Base-by-base conservation (phyloP, 352 stramenopile species). In the Phytophthora tubulina region DNA sequence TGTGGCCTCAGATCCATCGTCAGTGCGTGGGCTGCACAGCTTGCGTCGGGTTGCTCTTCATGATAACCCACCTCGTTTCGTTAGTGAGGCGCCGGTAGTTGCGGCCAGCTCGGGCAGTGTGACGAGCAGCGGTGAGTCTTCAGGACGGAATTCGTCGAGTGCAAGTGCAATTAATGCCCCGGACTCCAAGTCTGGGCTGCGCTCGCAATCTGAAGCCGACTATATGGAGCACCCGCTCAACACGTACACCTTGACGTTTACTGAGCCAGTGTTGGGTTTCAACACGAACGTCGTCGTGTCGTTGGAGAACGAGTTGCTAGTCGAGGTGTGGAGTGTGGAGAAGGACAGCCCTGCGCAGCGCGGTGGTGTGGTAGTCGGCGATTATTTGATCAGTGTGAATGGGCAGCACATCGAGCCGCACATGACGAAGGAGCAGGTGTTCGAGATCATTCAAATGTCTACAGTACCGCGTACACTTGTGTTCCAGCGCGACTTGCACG, bases 231-330 rank as follows among this genome's bases (percentile, higher is more conserved):
- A 74, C 6, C 65, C 66, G 41, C 54, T 82, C 27, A 87, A 88
- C 45, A 80, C 80, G 51, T 93, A 84, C 66, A 80, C 77, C 11
- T 74, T 92, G 54, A 89, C 86, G n/a, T 94, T 92, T 62, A 80
- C 73, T 3, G 82, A 92, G 41, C 42, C 57, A 32, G 78, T 82
- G 31, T 55, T 90, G 35, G 86, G 86, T 13, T 91, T 93, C 61
- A 75, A 81, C 42, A 85, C 78, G 33, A 76, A 84, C 41, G 73
- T 89, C 7, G 75, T 86, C 33, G 76, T 87, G 39, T 86, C 78
- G 15, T 65, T 84, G 39, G 63, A 78, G 33, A 83, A 89, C 48
- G 82, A 91, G 35, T 58, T 91, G 11, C 49, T 81, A 9, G 79
- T 92, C 32, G 81, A 88, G 17, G 80, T 93, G 1, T 75, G 67